Conservation (phyloP, 805 yeast species). For the Candida piceae region DNA sequence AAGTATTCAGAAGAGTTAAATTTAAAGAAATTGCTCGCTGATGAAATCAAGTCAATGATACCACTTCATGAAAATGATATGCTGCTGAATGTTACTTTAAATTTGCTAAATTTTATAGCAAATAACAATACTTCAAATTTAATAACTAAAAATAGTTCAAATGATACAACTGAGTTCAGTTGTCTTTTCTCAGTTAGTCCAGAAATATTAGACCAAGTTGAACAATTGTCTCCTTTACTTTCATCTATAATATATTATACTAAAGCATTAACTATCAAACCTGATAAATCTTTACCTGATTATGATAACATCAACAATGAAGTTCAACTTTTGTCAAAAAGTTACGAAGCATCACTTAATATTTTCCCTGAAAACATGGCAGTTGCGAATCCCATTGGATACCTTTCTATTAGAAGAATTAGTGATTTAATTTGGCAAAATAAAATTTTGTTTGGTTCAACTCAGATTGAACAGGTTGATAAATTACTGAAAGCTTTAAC, state of each 20-base stretch:
- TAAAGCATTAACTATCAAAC: constrained; percentile 12
- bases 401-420: constrained; percentile 7
- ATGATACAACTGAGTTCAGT: not conserved
- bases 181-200: not conserved
- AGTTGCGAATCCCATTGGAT: constrained; percentile 4
- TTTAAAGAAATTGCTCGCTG: constrained; percentile 13
- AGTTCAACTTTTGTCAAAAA: constrained; percentile 15
- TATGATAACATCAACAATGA: constrained; percentile 14
- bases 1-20: constrained; percentile 14
- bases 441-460: constrained; percentile 5
- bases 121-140: not conserved
- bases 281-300: constrained; percentile 9
- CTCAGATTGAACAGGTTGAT: constrained; percentile 4
- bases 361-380: not conserved
- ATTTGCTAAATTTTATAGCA: constrained; percentile 1
- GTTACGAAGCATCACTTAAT: constrained; percentile 13
- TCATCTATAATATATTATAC: constrained; percentile 23
- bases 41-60: constrained; percentile 12
- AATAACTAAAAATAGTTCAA: not conserved
- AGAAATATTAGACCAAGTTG: constrained; percentile 5
- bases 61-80: constrained; percentile 4
- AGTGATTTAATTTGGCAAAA: constrained; percentile 5
- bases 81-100: constrained; percentile 8
- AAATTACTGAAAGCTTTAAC: not conserved
- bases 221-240: constrained; percentile 22